Conservation (phyloP, 495 filamentous ascomycete genomes). For the Bacidia rubella region DNA sequence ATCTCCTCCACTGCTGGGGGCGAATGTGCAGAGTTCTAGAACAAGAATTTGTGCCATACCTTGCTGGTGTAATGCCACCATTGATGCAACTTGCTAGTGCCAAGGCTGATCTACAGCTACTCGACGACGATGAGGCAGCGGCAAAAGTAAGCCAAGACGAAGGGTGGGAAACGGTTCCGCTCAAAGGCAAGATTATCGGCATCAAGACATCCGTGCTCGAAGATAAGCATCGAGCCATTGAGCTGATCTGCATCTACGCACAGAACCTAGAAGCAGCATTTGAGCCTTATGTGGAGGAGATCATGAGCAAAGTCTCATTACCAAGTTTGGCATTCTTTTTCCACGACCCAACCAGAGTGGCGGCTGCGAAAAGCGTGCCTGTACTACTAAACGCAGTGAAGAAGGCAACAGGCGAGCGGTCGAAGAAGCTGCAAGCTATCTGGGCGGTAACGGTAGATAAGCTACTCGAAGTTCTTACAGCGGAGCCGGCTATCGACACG, state of each 20-base stretch:
- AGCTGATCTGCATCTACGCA: conserved; percentile 92
- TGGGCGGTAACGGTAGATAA: conserved; percentile 83
- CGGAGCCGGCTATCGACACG: conserved; percentile 90
- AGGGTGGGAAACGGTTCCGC: conserved; percentile 92
- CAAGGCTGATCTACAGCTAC: conserved; percentile 91
- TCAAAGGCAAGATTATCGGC: conserved; percentile 94
- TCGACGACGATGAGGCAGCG: conserved; percentile 92
- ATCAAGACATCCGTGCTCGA: conserved; percentile 95
- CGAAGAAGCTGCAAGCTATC: conserved; percentile 57
- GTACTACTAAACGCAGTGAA: conserved; percentile 92
- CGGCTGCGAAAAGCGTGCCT: conserved; percentile 87
- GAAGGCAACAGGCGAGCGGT: conserved; percentile 66
- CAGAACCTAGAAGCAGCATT: conserved; percentile 86
- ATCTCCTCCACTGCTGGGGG: conserved; percentile 98
- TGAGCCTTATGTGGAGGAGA: conserved; percentile 78
- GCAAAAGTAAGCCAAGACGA: conserved; percentile 89
- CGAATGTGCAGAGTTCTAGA: conserved; percentile 94
- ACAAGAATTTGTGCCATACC: conserved; percentile 79
- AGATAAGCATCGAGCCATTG: conserved; percentile 98
- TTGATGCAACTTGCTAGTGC: conserved; percentile 81
- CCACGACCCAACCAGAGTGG: conserved; percentile 92
- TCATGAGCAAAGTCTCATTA: conserved; percentile 92
- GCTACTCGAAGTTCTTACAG: conserved; percentile 84
- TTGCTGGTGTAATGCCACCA: conserved; percentile 88
- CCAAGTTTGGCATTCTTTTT: conserved; percentile 97